Evolutionary conservation across 2,329 filamentous ascomycete species (phyloP), one percentile per base, ranked within the genome.

Genomic region (Aureobasidium lini): DNA sequence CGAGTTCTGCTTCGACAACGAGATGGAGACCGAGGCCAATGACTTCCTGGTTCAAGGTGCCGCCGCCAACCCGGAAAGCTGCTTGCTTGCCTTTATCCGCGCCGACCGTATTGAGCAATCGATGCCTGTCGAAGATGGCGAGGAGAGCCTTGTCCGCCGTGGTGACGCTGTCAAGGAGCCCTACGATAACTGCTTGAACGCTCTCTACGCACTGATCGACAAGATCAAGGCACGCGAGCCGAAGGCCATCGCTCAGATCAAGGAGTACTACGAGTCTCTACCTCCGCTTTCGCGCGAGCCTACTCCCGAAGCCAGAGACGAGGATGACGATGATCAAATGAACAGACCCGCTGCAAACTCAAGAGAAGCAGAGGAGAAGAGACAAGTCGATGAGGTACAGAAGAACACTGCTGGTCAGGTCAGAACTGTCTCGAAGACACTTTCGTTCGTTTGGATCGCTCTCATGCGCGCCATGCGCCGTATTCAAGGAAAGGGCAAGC

Each of bases 401-500:
- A 82, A 88, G 62, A 85, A 85, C 10, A 88, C 89, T 68, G 82
- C 84, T 7, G 81, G 82, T 5, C 90, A 96, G 68, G 84, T 86
- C 36, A 85, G 87, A 31, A 79, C 88, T 15, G 80, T 97, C 23
- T 93, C 88, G 43, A 86, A 88, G 66, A 93, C 90, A 1, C 86
- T 99, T 59, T 95, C 94, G 0, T 92, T 90, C 68, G 87, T 91
- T 4, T 99, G 94, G 94, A 95, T 97, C 68, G 90, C 91, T 15
- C 79, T 97, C 61, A 95, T 96, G 75, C 86, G 94, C 53, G 89
- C 93, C 4, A 96, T 96, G 84, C 89, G 94, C 60, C 89, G 94
- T 57, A 87, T 97, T 15, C 92, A 97, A 73, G 95, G 94, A 62
- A 86, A 87, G 68, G 85, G 85, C 49, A 81, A 81, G 62, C 74